Evolutionary conservation across 2,329 filamentous ascomycete species (phyloP).

Genomic region (Keithomyces neogunnii): DNA sequence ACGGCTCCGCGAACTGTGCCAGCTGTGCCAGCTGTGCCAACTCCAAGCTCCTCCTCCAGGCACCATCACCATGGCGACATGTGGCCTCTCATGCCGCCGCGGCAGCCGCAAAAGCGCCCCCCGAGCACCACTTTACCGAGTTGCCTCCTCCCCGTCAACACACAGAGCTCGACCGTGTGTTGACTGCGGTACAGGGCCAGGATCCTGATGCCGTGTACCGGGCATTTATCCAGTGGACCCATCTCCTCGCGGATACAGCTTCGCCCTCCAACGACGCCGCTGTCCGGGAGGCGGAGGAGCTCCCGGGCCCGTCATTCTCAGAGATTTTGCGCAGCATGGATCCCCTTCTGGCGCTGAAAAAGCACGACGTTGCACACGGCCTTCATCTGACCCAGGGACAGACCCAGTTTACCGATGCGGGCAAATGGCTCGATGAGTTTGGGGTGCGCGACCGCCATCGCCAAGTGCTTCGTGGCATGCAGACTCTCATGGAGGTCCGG

Average conservation of each 20-base stretch:
- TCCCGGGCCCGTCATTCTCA: conserved; percentile 51
- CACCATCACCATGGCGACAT: conserved; percentile 13
- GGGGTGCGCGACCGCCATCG: conserved; percentile 36
- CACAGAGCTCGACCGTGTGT: conserved; percentile 16
- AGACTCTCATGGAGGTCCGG: conserved; percentile 26
- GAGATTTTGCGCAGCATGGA: conserved; percentile 56
- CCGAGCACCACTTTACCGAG: conserved; percentile 6
- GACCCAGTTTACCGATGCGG: conserved; percentile 28
- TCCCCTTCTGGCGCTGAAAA: conserved; percentile 36
- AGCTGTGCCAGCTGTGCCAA: conserved; percentile 10
- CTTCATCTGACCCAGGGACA: conserved; percentile 30
- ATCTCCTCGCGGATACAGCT: conserved; percentile 12
- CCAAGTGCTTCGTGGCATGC: conserved; percentile 25
- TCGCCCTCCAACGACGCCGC: conserved; percentile 14
- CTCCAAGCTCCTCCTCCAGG: background rate
- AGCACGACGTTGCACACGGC: conserved; percentile 39
- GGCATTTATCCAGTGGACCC: conserved; percentile 20
- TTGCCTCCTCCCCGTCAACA: conserved; percentile 7
- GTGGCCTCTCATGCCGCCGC: conserved; percentile 14
- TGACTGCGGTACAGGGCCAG: conserved; percentile 23
- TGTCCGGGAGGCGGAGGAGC: conserved; percentile 20
- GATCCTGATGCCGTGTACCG: conserved; percentile 15
- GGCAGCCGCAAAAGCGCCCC: conserved; percentile 4
- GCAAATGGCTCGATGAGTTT: conserved; percentile 29
- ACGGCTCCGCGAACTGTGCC: conserved; percentile 12